These are phyloP conservation scores for Solanum bulbocastanum DNA, from an alignment of 257 asterid species.

Conservation along the genomic window DNA sequence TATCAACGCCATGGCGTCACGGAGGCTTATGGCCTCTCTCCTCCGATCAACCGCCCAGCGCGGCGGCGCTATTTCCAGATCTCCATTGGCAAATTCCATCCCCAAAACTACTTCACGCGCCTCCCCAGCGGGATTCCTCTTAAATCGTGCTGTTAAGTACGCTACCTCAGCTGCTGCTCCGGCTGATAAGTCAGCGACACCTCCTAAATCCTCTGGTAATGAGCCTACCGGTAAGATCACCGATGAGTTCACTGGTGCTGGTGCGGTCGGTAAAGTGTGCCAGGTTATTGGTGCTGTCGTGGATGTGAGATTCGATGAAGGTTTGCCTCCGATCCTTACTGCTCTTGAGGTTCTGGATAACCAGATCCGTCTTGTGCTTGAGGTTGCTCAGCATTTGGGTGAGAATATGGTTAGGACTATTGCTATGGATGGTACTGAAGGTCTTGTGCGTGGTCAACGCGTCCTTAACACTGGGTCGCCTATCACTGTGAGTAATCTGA, in stretches of 20 bases:
- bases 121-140: slow-evolving; percentile 57
- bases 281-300: slow-evolving; percentile 96
- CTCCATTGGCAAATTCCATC: background rate
- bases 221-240: slow-evolving; percentile 54
- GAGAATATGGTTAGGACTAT: slow-evolving; percentile 77
- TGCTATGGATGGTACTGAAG: slow-evolving; percentile 98
- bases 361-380: slow-evolving; percentile 83
- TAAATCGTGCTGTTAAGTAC: slow-evolving; percentile 55
- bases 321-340: slow-evolving; percentile 86
- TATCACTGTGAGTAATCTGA: slow-evolving; percentile 50
- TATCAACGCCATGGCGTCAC: slow-evolving; percentile 47
- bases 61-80: slow-evolving; percentile 20
- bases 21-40: slow-evolving; percentile 79
- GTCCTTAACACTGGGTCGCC: slow-evolving; percentile 92
- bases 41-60: slow-evolving; percentile 54
- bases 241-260: slow-evolving; percentile 72
- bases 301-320: slow-evolving; percentile 74
- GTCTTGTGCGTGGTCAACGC: slow-evolving; percentile 75
- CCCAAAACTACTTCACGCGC: slow-evolving; percentile 11
- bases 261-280: slow-evolving; percentile 66
- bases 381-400: slow-evolving; percentile 91
- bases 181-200: slow-evolving; percentile 13
- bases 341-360: slow-evolving; percentile 83
- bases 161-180: slow-evolving; percentile 52
- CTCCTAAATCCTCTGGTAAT: slow-evolving; percentile 21